Evolutionary conservation across 352 stramenopile genomes (phyloP), one percentile per base, ranked within the genome.

Genomic region (Pythium insidiosum): DNA sequence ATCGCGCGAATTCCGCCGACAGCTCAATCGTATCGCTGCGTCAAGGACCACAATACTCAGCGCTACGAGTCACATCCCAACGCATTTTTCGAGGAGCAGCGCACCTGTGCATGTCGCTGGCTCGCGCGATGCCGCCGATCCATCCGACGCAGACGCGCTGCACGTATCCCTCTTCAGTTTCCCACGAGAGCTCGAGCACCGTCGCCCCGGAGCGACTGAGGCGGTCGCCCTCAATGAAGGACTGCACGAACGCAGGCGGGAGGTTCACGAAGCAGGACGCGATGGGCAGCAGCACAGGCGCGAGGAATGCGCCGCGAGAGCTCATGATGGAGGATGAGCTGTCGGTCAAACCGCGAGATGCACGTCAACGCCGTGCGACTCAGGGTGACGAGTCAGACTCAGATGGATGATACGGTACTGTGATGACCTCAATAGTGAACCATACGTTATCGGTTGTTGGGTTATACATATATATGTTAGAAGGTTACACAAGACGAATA

Each of bases 21-120:
- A 95, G 65, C 66, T 95, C 83, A 53, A 95, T 79, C 16, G 75
- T 62, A 21, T 93, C 81, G 38, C 73, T 94, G 47, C 9, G 40
- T n/a, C 7, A 9, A 9, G 15, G 15, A 33, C 9, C 28, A 33
- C 28, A 9, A 33, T 15, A 33, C 9, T 15, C 9, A 33, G 9
- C 9, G 28, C 9, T 9, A 33, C 18, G 21, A 36, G 25, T 9
- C 9, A 25, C 13, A 36, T 31, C n/a, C 28, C 15, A 13, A n/a
- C 31, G 10, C 30, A 38, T 43, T 28, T 12, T 7, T 36, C 16
- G n/a, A 37, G 37, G 21, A 4, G 28, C 6, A 29, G 42, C 23
- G 10, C 43, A 87, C 74, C 67, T 83, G 56, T 69, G 64, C 43
- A 83, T 35, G 0, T 48, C 50, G 24, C 49, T 54, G 39, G 68